Percentiles rank a stretch among this genome's conserved stretches.
Evolutionary conservation across 495 filamentous ascomycete species (phyloP).

Genomic region (Penicillium soppii): DNA sequence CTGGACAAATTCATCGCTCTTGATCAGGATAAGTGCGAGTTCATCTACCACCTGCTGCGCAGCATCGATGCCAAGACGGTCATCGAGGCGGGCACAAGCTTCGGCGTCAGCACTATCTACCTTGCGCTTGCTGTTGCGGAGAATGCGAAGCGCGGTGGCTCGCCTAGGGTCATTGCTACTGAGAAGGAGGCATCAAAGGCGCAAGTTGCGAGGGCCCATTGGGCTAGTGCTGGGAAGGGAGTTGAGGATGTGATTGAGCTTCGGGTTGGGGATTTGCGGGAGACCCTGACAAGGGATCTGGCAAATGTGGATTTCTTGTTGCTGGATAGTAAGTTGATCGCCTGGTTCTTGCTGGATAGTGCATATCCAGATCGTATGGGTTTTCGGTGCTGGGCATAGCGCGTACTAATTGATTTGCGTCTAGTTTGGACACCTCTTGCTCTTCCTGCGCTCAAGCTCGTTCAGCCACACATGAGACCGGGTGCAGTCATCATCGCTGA

Average conservation of each 20-base stretch:
- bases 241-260: constrained; percentile 51
- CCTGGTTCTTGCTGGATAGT: background rate
- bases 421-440: constrained; percentile 55
- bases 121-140: constrained; percentile 52
- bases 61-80: constrained; percentile 47
- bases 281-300: constrained; percentile 46
- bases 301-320: constrained; percentile 53
- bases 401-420: background rate
- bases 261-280: constrained; percentile 53
- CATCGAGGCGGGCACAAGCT: constrained; percentile 59
- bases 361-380: background rate
- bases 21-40: constrained; percentile 53
- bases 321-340: constrained; percentile 53
- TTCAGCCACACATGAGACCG: constrained; percentile 41
- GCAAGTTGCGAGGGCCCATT: constrained; percentile 42
- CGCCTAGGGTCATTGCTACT: constrained; percentile 53
- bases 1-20: constrained; percentile 55
- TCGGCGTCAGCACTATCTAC: constrained; percentile 61
- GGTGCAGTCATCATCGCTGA: constrained; percentile 54
- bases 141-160: constrained; percentile 23
- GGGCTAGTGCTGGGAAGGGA: constrained; percentile 42
- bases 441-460: constrained; percentile 46
- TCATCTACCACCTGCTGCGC: constrained; percentile 50
- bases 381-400: background rate
- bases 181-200: constrained; percentile 56